Conservation (phyloP, 768 basidiomycete species). For the Tremella mesenterica region DNA sequence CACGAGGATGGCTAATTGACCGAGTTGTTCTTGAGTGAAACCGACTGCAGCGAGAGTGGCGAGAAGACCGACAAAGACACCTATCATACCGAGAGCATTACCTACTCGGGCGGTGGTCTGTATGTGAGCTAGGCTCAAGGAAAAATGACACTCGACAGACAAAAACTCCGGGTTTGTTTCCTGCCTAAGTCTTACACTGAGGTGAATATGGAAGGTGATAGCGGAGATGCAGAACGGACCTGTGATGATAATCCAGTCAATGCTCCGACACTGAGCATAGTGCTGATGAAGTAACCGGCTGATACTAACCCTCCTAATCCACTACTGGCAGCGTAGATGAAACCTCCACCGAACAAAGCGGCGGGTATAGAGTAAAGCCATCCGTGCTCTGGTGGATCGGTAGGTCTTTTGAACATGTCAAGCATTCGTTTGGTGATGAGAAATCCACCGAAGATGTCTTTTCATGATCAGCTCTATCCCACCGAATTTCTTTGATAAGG, state of each 20-base stretch:
- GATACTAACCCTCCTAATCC: slow-evolving; percentile 80
- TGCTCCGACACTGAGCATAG: slow-evolving; percentile 81
- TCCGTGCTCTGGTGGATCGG: slow-evolving; percentile 79
- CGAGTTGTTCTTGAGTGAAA: slow-evolving; percentile 63
- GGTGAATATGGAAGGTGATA: not conserved
- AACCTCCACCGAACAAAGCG: slow-evolving; percentile 71
- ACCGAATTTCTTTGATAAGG: not conserved
- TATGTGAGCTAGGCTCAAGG: no score
- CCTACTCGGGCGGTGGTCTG: slow-evolving; percentile 76
- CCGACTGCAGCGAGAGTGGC: slow-evolving; percentile 75
- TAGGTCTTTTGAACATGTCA: slow-evolving; percentile 81
- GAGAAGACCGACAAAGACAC: slow-evolving; percentile 71
- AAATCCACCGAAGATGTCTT: slow-evolving; percentile 72
- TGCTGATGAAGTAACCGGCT: slow-evolving; percentile 76
- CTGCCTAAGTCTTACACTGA: no score
- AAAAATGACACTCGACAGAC: no score
- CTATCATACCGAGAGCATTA: slow-evolving; percentile 79
- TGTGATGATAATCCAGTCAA: slow-evolving; percentile 64
- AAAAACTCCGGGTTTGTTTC: no score
- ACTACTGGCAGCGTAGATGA: slow-evolving; percentile 69
- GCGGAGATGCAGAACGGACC: not conserved
- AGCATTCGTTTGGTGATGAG: slow-evolving; percentile 86
- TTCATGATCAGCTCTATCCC: not conserved
- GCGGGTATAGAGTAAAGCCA: slow-evolving; percentile 75
- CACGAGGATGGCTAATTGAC: slow-evolving; percentile 69